These are phyloP conservation scores for Elsinoe batatas DNA, from an alignment of 2,329 filamentous ascomycete species.

Conservation along the genomic window DNA sequence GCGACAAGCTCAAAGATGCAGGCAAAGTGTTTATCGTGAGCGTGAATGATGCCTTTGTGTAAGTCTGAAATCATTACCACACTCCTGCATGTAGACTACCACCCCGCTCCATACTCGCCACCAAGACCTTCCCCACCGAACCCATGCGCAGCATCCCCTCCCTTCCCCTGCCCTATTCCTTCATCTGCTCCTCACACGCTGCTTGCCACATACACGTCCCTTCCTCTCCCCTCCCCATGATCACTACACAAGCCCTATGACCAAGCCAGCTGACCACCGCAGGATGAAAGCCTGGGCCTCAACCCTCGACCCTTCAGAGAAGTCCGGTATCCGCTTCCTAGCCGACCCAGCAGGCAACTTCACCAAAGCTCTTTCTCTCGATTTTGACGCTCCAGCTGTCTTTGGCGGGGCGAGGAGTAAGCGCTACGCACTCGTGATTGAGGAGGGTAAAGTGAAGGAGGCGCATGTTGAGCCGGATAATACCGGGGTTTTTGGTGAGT, in stretches of 20 bases:
- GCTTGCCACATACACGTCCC: too few species aligned
- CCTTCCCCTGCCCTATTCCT: not conserved
- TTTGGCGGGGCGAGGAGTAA: conserved; percentile 79
- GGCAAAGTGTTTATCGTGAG: conserved; percentile 82
- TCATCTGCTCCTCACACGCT: too few species aligned
- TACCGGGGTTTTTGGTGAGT: conserved; percentile 65
- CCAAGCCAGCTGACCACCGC: conserved; percentile 7
- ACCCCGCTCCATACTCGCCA: not conserved
- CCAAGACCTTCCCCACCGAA: not conserved
- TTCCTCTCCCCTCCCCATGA: too few species aligned
- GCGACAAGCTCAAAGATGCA: conserved; percentile 65
- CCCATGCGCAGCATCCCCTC: too few species aligned
- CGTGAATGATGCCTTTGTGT: conserved; percentile 95
- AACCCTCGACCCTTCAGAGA: conserved; percentile 61
- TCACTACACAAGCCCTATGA: too few species aligned
- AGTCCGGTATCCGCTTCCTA: conserved; percentile 77
- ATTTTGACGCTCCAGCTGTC: conserved; percentile 67
- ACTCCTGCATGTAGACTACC: not conserved
- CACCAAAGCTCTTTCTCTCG: conserved; percentile 71
- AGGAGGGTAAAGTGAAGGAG: conserved; percentile 76
- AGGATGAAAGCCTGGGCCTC: conserved; percentile 88
- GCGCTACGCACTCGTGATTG: conserved; percentile 73
- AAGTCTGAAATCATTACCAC: conserved; percentile 18
- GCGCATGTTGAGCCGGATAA: conserved; percentile 81
- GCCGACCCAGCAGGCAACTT: conserved; percentile 72